phyloP scores from a whole-genome alignment of 1,139 yeast genomes.

The Blastobotrys elegans region DNA sequence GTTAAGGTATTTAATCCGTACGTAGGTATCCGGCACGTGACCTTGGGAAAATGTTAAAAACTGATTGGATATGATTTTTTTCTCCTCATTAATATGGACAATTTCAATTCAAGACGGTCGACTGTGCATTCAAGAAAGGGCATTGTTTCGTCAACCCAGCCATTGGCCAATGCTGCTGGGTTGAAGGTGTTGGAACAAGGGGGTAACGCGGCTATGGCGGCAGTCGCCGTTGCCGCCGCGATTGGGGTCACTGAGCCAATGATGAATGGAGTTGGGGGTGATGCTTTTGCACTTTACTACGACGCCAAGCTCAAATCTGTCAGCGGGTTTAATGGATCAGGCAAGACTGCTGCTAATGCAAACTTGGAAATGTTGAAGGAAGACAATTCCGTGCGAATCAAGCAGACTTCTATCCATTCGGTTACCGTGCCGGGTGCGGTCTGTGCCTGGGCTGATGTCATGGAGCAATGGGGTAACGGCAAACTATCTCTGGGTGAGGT shows the following conservation, averaged over 20 bases:
- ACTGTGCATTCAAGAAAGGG: constrained; percentile 74
- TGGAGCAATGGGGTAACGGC: constrained; percentile 68
- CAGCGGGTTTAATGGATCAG: constrained; percentile 71
- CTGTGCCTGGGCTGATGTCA: constrained; percentile 72
- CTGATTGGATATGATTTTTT: background rate
- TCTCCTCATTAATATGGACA: background rate
- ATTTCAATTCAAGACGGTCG: constrained; percentile 54
- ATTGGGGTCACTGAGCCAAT: constrained; percentile 68
- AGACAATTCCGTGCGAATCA: constrained; percentile 37
- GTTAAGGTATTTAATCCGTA: too few species aligned
- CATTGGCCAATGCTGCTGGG: constrained; percentile 75
- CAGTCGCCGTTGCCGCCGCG: constrained; percentile 75
- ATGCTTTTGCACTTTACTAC: constrained; percentile 65
- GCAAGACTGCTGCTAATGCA: constrained; percentile 56
- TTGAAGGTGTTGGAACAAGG: constrained; percentile 59
- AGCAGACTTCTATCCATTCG: constrained; percentile 49
- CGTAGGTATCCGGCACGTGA: too few species aligned
- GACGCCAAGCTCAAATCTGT: constrained; percentile 47
- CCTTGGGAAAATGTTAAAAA: too few species aligned
- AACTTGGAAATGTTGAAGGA: constrained; percentile 47
- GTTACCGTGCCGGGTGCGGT: constrained; percentile 75
- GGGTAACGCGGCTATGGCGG: constrained; percentile 77
- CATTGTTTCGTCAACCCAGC: constrained; percentile 71
- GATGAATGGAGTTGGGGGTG: constrained; percentile 82
- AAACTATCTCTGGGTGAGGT: constrained; percentile 55